Percentiles rank a stretch among this genome's conserved stretches.
phyloP scores from a whole-genome alignment of 116 monocot species.

The Dioscorea cayenensis region DNA sequence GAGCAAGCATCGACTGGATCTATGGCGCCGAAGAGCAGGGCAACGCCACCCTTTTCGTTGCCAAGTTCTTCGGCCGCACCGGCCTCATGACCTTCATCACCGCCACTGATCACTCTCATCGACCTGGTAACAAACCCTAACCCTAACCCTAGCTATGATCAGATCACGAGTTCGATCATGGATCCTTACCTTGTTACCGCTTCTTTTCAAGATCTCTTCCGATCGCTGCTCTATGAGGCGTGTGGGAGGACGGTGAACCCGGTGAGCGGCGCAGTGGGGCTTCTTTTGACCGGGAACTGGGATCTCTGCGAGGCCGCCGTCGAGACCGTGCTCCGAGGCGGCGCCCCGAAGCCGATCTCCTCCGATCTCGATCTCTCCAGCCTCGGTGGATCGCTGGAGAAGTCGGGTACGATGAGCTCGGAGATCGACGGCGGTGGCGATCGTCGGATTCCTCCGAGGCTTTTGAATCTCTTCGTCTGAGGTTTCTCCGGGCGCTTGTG shows the following conservation, averaged over 20 bases:
- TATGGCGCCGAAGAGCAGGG: conserved; percentile 27
- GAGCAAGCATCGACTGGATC: conserved; percentile 33
- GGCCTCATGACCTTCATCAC: conserved; percentile 29
- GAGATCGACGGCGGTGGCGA: conserved; percentile 5
- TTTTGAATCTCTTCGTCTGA: conserved; percentile 25
- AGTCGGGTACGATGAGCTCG: not conserved
- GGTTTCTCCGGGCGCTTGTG: not conserved
- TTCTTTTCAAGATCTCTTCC: conserved; percentile 21
- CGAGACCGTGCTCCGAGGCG: conserved; percentile 25
- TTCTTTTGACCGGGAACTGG: conserved; percentile 29
- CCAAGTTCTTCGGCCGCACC: conserved; percentile 44
- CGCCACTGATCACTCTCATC: conserved; percentile 20
- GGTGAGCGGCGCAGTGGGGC: conserved; percentile 34
- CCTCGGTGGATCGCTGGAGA: not conserved
- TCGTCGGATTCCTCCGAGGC: conserved; percentile 2
- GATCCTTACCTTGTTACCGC: not conserved
- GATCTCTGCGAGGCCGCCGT: conserved; percentile 29
- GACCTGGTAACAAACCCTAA: conserved; percentile 15
- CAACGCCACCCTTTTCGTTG: conserved; percentile 37
- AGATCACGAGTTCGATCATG: not conserved
- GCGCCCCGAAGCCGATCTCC: conserved; percentile 2
- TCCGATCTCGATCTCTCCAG: not conserved
- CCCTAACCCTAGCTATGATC: not conserved
- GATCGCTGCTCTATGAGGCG: conserved; percentile 33
- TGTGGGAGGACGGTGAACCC: conserved; percentile 36